phyloP scores from a whole-genome alignment of 768 basidiomycete genomes.

The Suillus spraguei region DNA sequence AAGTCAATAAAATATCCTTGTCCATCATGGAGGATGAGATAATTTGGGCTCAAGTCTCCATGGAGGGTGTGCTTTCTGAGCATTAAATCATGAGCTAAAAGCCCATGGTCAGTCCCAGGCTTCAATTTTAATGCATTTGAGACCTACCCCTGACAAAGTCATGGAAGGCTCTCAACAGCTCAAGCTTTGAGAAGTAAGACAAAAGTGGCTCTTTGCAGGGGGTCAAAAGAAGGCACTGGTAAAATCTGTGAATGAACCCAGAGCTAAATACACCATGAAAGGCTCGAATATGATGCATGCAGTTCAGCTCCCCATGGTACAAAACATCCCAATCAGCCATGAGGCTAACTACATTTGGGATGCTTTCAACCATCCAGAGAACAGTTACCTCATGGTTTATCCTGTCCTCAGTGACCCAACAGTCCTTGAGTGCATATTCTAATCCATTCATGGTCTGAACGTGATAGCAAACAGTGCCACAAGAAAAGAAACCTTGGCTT shows the following conservation, averaged over 20 bases:
- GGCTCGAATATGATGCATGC: background rate
- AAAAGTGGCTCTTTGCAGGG: background rate
- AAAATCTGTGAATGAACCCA: background rate
- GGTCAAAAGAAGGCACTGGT: background rate
- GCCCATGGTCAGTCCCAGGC: background rate
- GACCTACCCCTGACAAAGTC: background rate
- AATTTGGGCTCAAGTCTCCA: background rate
- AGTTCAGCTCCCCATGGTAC: background rate
- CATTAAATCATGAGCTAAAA: background rate
- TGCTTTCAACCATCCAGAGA: background rate
- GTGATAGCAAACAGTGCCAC: background rate
- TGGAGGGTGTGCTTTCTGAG: background rate
- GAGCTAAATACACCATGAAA: background rate
- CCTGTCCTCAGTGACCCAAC: background rate
- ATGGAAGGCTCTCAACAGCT: background rate
- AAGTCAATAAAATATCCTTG: background rate
- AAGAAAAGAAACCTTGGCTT: slow-evolving; percentile 6
- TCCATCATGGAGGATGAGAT: background rate
- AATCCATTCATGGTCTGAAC: background rate
- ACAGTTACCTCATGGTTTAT: background rate
- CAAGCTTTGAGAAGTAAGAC: background rate
- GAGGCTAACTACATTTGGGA: background rate
- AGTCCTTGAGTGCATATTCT: slow-evolving; percentile 5
- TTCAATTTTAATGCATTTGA: background rate
- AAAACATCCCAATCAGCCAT: background rate